Conservation (phyloP, 108 stramenopile genomes). For the Pseudonitzschia pungens region DNA sequence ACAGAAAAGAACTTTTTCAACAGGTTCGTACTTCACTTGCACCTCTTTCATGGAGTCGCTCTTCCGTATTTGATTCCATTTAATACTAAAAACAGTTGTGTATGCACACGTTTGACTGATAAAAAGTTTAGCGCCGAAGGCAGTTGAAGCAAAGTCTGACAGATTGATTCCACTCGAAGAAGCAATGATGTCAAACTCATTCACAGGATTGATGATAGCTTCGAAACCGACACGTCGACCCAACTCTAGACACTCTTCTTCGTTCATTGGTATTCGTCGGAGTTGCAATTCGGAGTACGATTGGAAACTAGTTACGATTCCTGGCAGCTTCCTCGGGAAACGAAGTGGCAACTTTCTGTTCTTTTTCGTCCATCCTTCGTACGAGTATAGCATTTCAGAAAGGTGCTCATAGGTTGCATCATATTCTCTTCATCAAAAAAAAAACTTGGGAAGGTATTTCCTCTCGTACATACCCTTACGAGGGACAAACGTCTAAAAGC, state of each 20-base stretch:
- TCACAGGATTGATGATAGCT: neutral
- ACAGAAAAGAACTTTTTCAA: neutral
- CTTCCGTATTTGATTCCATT: neutral
- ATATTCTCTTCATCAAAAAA: too few species aligned
- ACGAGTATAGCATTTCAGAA: too few species aligned
- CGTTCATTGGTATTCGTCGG: neutral
- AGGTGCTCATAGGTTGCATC: too few species aligned
- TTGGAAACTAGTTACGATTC: too few species aligned
- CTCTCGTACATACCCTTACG: too few species aligned
- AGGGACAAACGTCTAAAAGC: too few species aligned
- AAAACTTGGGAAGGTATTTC: too few species aligned
- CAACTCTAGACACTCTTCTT: neutral
- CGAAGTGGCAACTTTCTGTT: too few species aligned
- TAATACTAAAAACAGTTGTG: neutral
- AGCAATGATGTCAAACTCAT: constrained; percentile 1
- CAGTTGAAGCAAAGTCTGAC: neutral
- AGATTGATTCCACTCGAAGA: neutral
- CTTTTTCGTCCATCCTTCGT: too few species aligned
- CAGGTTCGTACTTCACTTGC: neutral
- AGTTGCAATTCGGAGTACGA: neutral
- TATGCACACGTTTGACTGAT: neutral
- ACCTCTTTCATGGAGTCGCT: neutral
- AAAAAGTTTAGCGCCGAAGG: neutral
- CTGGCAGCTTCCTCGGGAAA: too few species aligned
- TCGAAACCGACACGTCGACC: neutral